A percentile compares a stretch with the other conserved stretches of the same genome.
These are phyloP conservation scores for Articulospora tetracladia DNA, from an alignment of 495 filamentous ascomycete species.

Conservation along the genomic window DNA sequence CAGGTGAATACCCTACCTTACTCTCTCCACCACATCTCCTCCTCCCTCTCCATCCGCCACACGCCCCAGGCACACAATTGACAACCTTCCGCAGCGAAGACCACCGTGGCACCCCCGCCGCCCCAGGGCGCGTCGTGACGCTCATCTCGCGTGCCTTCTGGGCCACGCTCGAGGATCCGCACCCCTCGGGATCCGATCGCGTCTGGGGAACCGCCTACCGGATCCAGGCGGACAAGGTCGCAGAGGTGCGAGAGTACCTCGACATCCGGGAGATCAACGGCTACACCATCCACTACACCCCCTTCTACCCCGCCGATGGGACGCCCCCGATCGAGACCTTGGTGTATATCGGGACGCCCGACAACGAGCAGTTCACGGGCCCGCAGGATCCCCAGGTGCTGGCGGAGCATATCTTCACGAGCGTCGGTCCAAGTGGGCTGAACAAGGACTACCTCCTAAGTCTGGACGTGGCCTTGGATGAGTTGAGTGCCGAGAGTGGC, in stretches of 20 bases:
- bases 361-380: constrained; percentile 89
- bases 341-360: constrained; percentile 93
- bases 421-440: constrained; percentile 79
- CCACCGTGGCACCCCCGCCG: constrained; percentile 85
- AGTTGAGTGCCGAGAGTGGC: constrained; percentile 70
- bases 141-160: constrained; percentile 80
- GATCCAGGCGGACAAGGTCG: constrained; percentile 66
- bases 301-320: constrained; percentile 61
- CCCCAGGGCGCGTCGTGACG: constrained; percentile 89
- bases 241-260: constrained; percentile 83
- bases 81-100: constrained; percentile 52
- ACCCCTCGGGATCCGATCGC: constrained; percentile 52
- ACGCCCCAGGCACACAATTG: constrained; percentile 5
- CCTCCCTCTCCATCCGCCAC: neutral
- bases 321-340: constrained; percentile 42
- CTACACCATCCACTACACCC: constrained; percentile 84
- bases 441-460: constrained; percentile 89
- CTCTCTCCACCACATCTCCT: neutral
- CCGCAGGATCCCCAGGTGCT: constrained; percentile 76
- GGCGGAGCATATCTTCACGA: constrained; percentile 76
- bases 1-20: constrained; percentile 24
- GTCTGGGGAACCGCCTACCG: constrained; percentile 96
- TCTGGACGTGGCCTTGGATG: constrained; percentile 72
- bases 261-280: constrained; percentile 97
- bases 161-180: constrained; percentile 71